Base-by-base conservation (phyloP, 2,329 filamentous ascomycete species). In the Trichoderma sp. region DNA sequence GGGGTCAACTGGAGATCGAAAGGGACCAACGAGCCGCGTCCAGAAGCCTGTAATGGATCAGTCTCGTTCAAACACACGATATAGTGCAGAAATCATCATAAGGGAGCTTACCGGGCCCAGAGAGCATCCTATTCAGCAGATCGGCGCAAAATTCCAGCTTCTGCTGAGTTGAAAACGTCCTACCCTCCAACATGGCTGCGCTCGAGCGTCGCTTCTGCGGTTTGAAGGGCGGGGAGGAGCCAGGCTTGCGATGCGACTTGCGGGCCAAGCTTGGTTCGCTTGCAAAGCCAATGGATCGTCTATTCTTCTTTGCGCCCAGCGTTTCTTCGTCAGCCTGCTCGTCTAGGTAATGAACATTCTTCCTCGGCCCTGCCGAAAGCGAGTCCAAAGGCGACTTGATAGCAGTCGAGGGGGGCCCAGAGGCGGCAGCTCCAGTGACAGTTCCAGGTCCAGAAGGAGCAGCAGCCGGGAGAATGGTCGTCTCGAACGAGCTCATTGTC, bases 11-110 rank as follows among this genome's bases (percentile, higher is more conserved):
- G 86, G 82, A 26, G 88, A 81, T 51, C 81, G 82, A 74, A 89
- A 88, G 0, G 85, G 84, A 0, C 85, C 85, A 3, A 88, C 85
- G 0, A 88, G 79, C n/a, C 86, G 83, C 0, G 86, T 88, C 86
- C 86, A 89, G 73, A 86, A 88, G 7, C 86, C 85, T 87, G 60
- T 26, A 2, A 17, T 19, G 0, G 44, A 30, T 48, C 21, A 39
- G n/a, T 15, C n/a, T 26, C 5, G 21, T 6, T 10, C 19, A 45
- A 24, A 17, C 43, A 44, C 15, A 14, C 4, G 7, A 30, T 9
- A 15, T 7, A 14, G 7, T n/a, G 6, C 7, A 26, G 12, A 17
- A 10, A 39, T 1, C 34, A 39, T 14, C 12, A 30, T 30, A 7
- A 3, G 12, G 34, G 34, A 39, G 7, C 74, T 68, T 78, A 85